Evolutionary conservation across 2,329 filamentous ascomycete genomes (phyloP), one percentile per base, ranked within the genome.

Genomic region (Pezicula neosporulosa): DNA sequence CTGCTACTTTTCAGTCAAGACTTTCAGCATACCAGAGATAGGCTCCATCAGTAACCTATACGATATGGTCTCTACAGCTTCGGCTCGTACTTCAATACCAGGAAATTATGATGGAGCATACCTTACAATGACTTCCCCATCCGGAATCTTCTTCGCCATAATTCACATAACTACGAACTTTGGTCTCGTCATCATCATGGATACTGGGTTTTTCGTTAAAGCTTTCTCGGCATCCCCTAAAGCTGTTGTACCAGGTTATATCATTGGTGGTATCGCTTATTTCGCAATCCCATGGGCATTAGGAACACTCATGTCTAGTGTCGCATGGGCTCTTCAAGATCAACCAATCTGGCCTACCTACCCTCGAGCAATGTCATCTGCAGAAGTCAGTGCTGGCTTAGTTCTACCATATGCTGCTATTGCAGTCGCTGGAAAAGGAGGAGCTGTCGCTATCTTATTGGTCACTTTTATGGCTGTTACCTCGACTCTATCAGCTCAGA

Each of bases 391-490:
- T 2, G 83, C 84, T 13, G 86, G 86, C 0, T 72, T 90, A 0
- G 85, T 89, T 0, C 71, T 90, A 1, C 86, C 87, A 0, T 83
- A 86, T 51, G 85, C 84, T 2, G 83, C 86, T 0, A 81, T 87
- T 18, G 83, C 86, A 3, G 68, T 89, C n/a, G 76, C 88, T 2
- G 87, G 87, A 0, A 84, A 82, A 56, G 85, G 85, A 7, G 87
- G 87, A 44, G 86, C 86, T 0, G 82, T 78, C 2, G 86, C 83
- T 0, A 82, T 86, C 0, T 72, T 89, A 1, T 68, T 90, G 7
- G 76, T 89, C 47, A 81, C 86, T 15, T 89, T 90, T 72, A 89
- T 89, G 86, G 87, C 86, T 2, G 85, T 89, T 13, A 89, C 85
- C 4, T 95, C 12, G 88, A 90, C 2, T 84, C 87, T 87, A 56